These are phyloP conservation scores for Erythrophleum ivorense DNA, from an alignment of 331 rosid species.

Conservation along the genomic window DNA sequence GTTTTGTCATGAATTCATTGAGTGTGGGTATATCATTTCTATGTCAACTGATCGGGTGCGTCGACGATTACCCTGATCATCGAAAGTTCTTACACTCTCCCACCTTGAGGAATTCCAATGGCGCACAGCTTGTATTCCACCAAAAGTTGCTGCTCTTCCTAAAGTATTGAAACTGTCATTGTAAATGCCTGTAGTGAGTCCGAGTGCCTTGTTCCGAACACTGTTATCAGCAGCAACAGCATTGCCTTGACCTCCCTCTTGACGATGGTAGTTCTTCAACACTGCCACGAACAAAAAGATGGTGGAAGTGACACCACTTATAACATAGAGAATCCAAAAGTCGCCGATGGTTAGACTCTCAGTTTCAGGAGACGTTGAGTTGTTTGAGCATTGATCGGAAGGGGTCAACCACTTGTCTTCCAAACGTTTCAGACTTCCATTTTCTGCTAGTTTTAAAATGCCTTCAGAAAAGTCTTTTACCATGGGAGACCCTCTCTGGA, in stretches of 20 bases:
- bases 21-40: constrained; percentile 21
- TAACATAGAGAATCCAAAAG: constrained; percentile 54
- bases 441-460: constrained; percentile 53
- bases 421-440: constrained; percentile 46
- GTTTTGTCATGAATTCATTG: no score
- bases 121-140: neutral
- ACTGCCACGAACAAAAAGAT: constrained; percentile 47
- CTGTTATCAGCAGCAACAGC: neutral
- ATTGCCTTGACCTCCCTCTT: constrained; percentile 22
- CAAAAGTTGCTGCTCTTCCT: constrained; percentile 44
- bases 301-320: constrained; percentile 57
- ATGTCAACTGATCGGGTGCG: constrained; percentile 37
- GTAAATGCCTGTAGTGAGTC: neutral
- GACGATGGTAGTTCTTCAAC: neutral
- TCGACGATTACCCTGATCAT: constrained; percentile 19
- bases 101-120: constrained; percentile 42
- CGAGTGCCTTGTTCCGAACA: constrained; percentile 17
- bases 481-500: constrained; percentile 64
- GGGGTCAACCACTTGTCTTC: constrained; percentile 51
- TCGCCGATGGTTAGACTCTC: constrained; percentile 50
- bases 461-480: constrained; percentile 63
- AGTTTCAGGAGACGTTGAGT: constrained; percentile 27
- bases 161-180: neutral
- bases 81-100: constrained; percentile 37
- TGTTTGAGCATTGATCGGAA: constrained; percentile 39